Conservation (phyloP, 345 rosid genomes). For the Syzygium aromaticum region DNA sequence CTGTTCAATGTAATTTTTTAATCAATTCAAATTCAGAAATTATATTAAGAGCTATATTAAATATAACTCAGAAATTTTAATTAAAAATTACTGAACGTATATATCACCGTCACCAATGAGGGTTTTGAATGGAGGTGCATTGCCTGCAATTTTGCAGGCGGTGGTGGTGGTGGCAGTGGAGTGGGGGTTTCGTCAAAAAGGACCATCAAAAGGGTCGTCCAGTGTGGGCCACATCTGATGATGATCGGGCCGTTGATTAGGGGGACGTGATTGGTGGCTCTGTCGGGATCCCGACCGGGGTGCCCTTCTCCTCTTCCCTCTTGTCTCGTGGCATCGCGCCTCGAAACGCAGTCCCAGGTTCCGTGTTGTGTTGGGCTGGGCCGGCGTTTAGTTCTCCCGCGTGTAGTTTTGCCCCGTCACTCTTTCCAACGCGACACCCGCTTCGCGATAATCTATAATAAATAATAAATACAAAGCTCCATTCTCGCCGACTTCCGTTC, state of each 20-base stretch:
- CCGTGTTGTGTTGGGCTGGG: background rate
- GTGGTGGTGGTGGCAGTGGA: background rate
- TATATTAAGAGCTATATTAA: no score
- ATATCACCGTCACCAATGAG: background rate
- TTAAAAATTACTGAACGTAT: no score
- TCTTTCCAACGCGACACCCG: background rate
- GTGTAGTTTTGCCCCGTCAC: background rate
- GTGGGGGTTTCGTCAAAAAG: background rate
- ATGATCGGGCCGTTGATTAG: background rate
- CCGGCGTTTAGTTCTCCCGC: background rate
- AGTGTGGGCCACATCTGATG: background rate
- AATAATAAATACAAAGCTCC: background rate
- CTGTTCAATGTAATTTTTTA: no score
- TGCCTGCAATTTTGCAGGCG: background rate
- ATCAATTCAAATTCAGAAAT: no score
- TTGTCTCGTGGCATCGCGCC: background rate
- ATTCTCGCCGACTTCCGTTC: background rate
- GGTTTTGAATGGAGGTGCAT: background rate
- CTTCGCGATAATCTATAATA: background rate
- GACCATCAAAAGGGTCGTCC: background rate
- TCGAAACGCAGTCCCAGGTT: background rate
- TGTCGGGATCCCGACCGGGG: background rate
- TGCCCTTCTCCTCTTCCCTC: background rate
- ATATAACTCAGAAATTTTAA: no score
- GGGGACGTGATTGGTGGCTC: background rate